These are phyloP conservation scores for Hygrophorus russula DNA, from an alignment of 768 basidiomycete genomes.

Conservation along the genomic window DNA sequence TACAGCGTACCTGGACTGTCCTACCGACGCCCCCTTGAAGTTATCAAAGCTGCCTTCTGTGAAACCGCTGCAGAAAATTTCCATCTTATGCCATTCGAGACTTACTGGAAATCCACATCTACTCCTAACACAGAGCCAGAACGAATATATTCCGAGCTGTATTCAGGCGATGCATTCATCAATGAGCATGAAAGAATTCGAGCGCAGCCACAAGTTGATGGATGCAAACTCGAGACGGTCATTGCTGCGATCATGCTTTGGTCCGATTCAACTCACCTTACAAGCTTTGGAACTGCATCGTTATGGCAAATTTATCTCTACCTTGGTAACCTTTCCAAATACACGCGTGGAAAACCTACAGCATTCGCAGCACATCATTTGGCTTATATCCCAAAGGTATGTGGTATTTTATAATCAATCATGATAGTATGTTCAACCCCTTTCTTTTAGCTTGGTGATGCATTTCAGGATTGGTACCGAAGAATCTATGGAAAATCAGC, in stretches of 20 bases:
- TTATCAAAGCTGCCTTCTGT: too few species aligned
- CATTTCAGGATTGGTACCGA: slow-evolving; percentile 4
- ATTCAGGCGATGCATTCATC: too few species aligned
- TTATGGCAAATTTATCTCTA: slow-evolving; percentile 24
- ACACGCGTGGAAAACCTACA: slow-evolving; percentile 13
- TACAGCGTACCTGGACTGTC: too few species aligned
- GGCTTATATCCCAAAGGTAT: slow-evolving; percentile 20
- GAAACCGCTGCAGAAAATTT: too few species aligned
- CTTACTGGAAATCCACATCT: too few species aligned
- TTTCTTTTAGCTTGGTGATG: slow-evolving; percentile 9
- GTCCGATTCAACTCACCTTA: slow-evolving; percentile 19
- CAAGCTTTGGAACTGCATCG: slow-evolving; percentile 16
- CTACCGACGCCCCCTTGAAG: too few species aligned
- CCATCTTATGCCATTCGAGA: too few species aligned
- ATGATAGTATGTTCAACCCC: background rate
- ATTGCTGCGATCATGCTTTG: slow-evolving; percentile 17
- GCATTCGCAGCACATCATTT: slow-evolving; percentile 15
- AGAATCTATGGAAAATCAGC: slow-evolving; percentile 1
- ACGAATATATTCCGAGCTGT: too few species aligned
- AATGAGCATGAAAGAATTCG: too few species aligned
- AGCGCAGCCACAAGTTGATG: too few species aligned
- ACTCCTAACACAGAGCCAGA: too few species aligned
- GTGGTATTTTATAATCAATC: background rate
- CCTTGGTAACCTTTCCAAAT: slow-evolving; percentile 25
- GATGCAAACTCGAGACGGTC: too few species aligned